Evolutionary conservation across 805 yeast species (phyloP).

Genomic region (Scheffersomyces spartinae): DNA sequence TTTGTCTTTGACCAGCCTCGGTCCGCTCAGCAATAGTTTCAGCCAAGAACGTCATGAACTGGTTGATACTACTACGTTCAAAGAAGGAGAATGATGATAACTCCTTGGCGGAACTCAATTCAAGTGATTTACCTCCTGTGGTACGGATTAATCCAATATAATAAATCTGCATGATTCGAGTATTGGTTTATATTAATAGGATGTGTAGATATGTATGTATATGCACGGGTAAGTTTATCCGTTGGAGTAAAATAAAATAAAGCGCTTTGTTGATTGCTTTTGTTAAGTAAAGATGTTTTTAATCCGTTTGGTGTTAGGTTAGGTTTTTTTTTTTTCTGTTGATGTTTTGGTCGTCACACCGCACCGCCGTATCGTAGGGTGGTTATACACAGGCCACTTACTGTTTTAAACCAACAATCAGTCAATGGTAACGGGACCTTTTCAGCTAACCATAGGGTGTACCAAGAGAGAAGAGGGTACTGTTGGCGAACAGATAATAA

Average conservation of each 20-base stretch:
- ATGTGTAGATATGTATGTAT: too few relatives aligned
- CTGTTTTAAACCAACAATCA: too few relatives aligned
- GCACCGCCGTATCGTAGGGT: too few relatives aligned
- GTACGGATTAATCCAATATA: constrained; percentile 80
- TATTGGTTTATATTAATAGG: too few relatives aligned
- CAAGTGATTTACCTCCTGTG: constrained; percentile 52
- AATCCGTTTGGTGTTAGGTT: too few relatives aligned
- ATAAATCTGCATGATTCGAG: constrained; percentile 80
- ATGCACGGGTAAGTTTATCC: background rate
- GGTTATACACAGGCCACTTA: too few relatives aligned
- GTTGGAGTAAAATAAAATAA: background rate
- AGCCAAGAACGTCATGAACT: constrained; percentile 90
- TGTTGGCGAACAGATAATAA: too few relatives aligned
- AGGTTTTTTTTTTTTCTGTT: too few relatives aligned
- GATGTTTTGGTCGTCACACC: too few relatives aligned
- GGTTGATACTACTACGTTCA: constrained; percentile 71
- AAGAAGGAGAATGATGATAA: constrained; percentile 80
- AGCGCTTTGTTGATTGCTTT: background rate
- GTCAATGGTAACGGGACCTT: too few relatives aligned
- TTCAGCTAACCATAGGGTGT: too few relatives aligned
- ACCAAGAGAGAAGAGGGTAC: too few relatives aligned
- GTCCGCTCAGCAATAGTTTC: constrained; percentile 88
- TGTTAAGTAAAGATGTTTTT: background rate
- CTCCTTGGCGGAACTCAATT: constrained; percentile 71
- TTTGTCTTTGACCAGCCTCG: constrained; percentile 79